Base-by-base conservation (phyloP, 306 rosid genomes). In the Cucurbita maxima region DNA sequence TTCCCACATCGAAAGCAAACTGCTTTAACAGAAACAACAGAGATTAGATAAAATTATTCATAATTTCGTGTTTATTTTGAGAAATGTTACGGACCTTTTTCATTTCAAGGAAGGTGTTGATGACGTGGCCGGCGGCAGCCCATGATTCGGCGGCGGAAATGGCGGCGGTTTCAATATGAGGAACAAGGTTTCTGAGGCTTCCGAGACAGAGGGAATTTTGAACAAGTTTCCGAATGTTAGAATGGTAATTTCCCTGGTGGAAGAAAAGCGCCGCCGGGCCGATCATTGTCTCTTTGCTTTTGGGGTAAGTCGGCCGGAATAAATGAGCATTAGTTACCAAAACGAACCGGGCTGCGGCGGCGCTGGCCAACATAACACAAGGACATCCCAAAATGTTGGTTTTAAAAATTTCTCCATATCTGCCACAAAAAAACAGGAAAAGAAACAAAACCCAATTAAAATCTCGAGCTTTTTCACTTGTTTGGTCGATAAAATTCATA, bases 251-350 rank as follows among this genome's bases (percentile, higher is more conserved):
- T 52, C 96, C 98, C 80, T 90, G 91, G 84, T 93, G 96, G 60
- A 88, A 93, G 83, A 93, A 93, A 57, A 93, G 83, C 75, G 98
- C 98, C 9, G 88, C 80, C 76, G 96, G 89, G n/a, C 98, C 98
- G 62, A 92, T 90, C 34, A 92, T 48, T 47, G 75, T 84, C 88
- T 93, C 98, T 74, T 93, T 93, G 83, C 96, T 87, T 72, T 87
- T 92, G 3, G 98, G 96, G 83, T 89, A 90, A 48, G 96, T 90
- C 3, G 98, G 98, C 66, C 86, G 88, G 83, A 93, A 93, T 72
- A 90, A 77, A 51, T 90, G 87, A 74, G 96, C 84, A 67, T 90
- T 91, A 20, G 91, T 88, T 68, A 86, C 93, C 78, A 93, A 41
- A 83, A 93, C 97, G 77, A 89, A 88, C 72, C 88, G 78, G 3